Conservation (phyloP, 108 stramenopile genomes). For the Cyclotella kingstonii region DNA sequence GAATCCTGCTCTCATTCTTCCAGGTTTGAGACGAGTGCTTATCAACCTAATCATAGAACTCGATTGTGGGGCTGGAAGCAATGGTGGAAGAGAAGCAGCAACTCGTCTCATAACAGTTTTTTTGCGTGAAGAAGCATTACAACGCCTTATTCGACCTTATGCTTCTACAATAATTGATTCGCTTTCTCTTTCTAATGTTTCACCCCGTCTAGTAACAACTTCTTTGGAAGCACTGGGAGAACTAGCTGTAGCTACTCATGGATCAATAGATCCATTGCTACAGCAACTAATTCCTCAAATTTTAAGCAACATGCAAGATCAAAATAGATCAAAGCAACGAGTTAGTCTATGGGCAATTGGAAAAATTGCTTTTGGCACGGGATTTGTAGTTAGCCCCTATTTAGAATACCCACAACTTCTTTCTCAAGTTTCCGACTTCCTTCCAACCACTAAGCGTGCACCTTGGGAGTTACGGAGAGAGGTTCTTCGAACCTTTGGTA, state of each 20-base stretch:
- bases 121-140: slow-evolving; percentile 68
- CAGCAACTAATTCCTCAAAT: slow-evolving; percentile 83
- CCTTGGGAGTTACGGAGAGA: slow-evolving; percentile 91
- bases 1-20: slow-evolving; percentile 87
- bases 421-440: slow-evolving; percentile 72
- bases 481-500: slow-evolving; percentile 90
- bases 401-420: slow-evolving; percentile 89
- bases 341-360: slow-evolving; percentile 88
- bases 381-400: slow-evolving; percentile 91
- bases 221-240: slow-evolving; percentile 92
- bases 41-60: slow-evolving; percentile 74
- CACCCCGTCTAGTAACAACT: slow-evolving; percentile 76
- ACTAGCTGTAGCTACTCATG: slow-evolving; percentile 77
- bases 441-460: slow-evolving; percentile 74
- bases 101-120: slow-evolving; percentile 80
- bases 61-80: slow-evolving; percentile 69
- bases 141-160: slow-evolving; percentile 73
- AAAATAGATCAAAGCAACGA: slow-evolving; percentile 85
- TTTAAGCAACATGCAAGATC: slow-evolving; percentile 87
- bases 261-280: slow-evolving; percentile 81
- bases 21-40: slow-evolving; percentile 71
- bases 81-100: slow-evolving; percentile 73
- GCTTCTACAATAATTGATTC: slow-evolving; percentile 64
- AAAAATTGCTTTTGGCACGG: slow-evolving; percentile 88
- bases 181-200: slow-evolving; percentile 62